Evolutionary conservation across 495 filamentous ascomycete genomes (phyloP), one percentile per base, ranked within the genome.

Genomic region (Durotheca rogersii): DNA sequence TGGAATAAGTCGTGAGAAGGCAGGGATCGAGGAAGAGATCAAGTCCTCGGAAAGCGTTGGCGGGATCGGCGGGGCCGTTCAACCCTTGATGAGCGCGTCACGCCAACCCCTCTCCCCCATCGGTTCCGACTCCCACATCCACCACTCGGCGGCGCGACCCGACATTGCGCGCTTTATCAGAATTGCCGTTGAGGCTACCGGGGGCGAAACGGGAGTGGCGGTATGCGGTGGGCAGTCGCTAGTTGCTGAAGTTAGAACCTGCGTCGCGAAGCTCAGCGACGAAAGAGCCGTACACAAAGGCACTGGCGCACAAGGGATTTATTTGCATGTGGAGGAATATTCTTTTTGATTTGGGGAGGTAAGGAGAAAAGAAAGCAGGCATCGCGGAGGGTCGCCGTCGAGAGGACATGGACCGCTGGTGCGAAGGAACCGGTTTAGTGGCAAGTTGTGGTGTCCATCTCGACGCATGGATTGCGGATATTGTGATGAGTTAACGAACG

Each of bases 201-300:
- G 76, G 12, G 91, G 90, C 1, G 90, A 96, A 74, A 89, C 81
- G 11, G 87, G 85, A 0, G 86, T 95, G 0, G 85, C 88, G 0
- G 88, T 88, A 1, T 95, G 90, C 56, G 90, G 90, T 23, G 87
- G 87, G 4, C 68, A 68, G 17, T 82, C 82, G 0, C 58, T 95
- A 43, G 80, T 82, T 3, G 75, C 82, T 20, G 75, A 79, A 43
- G 81, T 87, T 1, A 74, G 89, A 30, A 81, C 79, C 20, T 82
- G 73, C 39, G 85, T 88, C 1, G 87, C 84, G 0, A 75, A 68
- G 11, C 59, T 95, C 36, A 87, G 86, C 51, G 87, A 96, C 68
- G 91, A 95, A 67, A 71, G 91, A 41, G 90, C 87, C 0, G 86
- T 95, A 27, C 89, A 95, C 56, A 95, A 95, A 61, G 90, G 90